Evolutionary conservation across 768 basidiomycete species (phyloP).

Genomic region (Calocybe gangraenosa): DNA sequence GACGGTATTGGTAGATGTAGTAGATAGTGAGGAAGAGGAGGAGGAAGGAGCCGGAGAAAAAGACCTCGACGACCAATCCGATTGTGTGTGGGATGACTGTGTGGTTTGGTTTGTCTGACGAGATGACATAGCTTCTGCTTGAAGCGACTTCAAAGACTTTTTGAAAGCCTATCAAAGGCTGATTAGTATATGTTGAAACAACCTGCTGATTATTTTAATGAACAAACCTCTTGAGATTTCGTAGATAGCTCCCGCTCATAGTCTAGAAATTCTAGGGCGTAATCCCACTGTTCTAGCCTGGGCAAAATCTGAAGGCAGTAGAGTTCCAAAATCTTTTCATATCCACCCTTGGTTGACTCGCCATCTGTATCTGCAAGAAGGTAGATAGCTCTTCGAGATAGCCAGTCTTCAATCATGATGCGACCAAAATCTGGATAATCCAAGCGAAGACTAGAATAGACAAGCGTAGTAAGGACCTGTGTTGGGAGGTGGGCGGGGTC

Average conservation of each 20-base stretch:
- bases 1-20: constrained; percentile 68
- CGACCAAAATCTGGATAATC: constrained; percentile 58
- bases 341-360: constrained; percentile 44
- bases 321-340: constrained; percentile 71
- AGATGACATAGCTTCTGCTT: constrained; percentile 32
- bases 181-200: constrained; percentile 1
- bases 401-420: constrained; percentile 74
- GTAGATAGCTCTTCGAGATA: constrained; percentile 50
- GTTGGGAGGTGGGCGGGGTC: constrained; percentile 60
- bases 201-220: background rate
- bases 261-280: constrained; percentile 69
- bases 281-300: constrained; percentile 73
- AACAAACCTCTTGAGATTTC: constrained; percentile 48
- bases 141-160: constrained; percentile 36
- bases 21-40: constrained; percentile 68
- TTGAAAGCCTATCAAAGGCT: constrained; percentile 31
- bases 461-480: constrained; percentile 65
- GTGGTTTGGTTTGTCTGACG: constrained; percentile 23
- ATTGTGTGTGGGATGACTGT: constrained; percentile 15
- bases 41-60: constrained; percentile 51
- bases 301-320: constrained; percentile 75
- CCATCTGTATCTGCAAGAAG: constrained; percentile 15
- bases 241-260: constrained; percentile 64
- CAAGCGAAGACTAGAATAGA: constrained; percentile 66
- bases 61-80: constrained; percentile 30